Evolutionary conservation across 2,329 filamentous ascomycete genomes (phyloP), one percentile per base, ranked within the genome.

Genomic region (Pleurostoma richardsiae): DNA sequence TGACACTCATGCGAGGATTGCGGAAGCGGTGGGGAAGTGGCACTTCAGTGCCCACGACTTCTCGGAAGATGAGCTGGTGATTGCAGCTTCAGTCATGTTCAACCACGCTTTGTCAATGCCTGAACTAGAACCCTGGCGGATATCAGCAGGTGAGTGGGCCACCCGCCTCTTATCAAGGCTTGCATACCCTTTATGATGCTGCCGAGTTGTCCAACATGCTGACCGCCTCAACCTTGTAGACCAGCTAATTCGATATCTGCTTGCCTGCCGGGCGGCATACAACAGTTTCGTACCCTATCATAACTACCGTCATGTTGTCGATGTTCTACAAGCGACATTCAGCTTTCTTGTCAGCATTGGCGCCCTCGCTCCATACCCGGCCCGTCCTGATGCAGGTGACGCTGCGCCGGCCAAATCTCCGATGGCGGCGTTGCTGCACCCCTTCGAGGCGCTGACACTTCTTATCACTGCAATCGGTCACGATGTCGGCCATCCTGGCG

Each of bases 391-490:
- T 30, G 45, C 60, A 39, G 48, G 59, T 4, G 50, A 57, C 46
- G 57, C 58, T 36, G 45, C 58, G 46, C 42, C 62, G 42, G 50
- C 70, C 51, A 80, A 76, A 53, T 88, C 80, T 3, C 80, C 86
- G 1, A 80, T 96, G 41, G 88, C 87, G 3, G 72, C 77, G 40
- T 73, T 97, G 28, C 72, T 99, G n/a, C 78, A 80, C 42, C 90
- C 92, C 1, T 89, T 95, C 54, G 91, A 97, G 64, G 88, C 88
- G 4, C 74, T 99, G 45, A 92, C 90, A 0, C 77, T 99, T 3
- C 77, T 99, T 41, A 86, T 97, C 54, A 92, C 92, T 6, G 94
- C 94, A n/a, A 95, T 99, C 59, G 94, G 94, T 39, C 94, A 99
- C 57, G 94, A 99, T 63, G 94, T 97, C 38, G 94, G 94, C 27